Base-by-base conservation (phyloP, 306 rosid genomes). In the Fragaria iinumae region DNA sequence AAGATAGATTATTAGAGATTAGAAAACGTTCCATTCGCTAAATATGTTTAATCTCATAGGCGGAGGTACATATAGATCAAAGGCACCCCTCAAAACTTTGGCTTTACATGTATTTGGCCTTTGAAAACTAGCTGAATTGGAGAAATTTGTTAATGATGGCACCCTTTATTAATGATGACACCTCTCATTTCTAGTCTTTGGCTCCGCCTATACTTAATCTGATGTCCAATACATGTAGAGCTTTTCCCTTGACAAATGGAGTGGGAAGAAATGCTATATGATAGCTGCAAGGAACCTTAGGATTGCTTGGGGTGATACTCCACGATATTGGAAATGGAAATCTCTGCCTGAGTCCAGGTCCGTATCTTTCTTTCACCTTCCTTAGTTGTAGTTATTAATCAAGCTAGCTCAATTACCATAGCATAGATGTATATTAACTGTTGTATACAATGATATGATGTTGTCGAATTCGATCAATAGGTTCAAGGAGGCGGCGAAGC, bases 231-330 rank as follows among this genome's bases (percentile, higher is more conserved):
- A 21, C 21, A 69, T 60, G 32, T 29, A 29, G 32, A 29, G 32
- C 32, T 29, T 29, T 29, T 29, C 32, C 2, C 32, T 29, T 29
- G 32, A 29, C 32, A 36, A 86, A 70, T 12, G 11, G 56, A 78
- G 66, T 18, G 97, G 93, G 59, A 86, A 86, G 72, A 92, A 76
- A 83, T 88, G 97, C 41, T 92, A 71, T 83, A 87, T 90, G 97
- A 80, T 92, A 14, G 84, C 90, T n/a, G 85, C 96, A 0, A 85
- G 84, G 53, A 45, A 55, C 25, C 89, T 92, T 66, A 34, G 0
- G 7, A 92, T 90, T 47, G 80, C 76, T 25, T 87, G 93, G 96
- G 90, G 81, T 47, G 85, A 86, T 6, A 70, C 85, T 81, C 88
- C 91, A 2, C 36, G 44, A 9, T 88, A 88, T 45, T 92, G 96